Evolutionary conservation across 1,284 basidiomycete species (phyloP).

Genomic region (Schizophyllum amplum): DNA sequence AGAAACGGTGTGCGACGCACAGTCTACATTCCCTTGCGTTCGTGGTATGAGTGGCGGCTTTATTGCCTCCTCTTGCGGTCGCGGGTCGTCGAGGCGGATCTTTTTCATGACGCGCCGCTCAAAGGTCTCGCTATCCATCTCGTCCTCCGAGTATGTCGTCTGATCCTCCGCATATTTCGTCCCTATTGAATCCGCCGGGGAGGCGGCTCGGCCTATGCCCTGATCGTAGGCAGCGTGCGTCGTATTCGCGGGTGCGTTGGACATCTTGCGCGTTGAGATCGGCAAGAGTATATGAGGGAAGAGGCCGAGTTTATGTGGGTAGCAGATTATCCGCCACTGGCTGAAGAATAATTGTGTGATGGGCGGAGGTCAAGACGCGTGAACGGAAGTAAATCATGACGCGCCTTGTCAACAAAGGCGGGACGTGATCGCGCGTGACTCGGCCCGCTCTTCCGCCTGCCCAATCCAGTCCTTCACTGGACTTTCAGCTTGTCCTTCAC

Average conservation of each 20-base stretch:
- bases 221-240: not conserved
- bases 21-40: not conserved
- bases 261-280: not conserved
- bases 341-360: too few species aligned
- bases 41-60: not conserved
- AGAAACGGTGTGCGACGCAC: not conserved
- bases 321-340: too few species aligned
- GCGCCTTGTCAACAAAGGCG: not conserved
- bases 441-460: not conserved
- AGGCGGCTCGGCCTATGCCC: not conserved
- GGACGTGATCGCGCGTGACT: not conserved
- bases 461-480: not conserved
- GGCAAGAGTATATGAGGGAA: too few species aligned
- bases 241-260: not conserved
- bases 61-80: not conserved
- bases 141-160: not conserved
- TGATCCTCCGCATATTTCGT: not conserved
- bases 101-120: not conserved
- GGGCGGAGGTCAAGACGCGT: not conserved
- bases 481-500: not conserved
- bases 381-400: not conserved
- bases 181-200: not conserved
- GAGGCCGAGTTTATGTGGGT: too few species aligned
- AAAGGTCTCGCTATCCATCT: not conserved
- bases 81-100: not conserved